Evolutionary conservation across 306 rosid genomes (phyloP).

Genomic region (Mucuna pruriens): DNA sequence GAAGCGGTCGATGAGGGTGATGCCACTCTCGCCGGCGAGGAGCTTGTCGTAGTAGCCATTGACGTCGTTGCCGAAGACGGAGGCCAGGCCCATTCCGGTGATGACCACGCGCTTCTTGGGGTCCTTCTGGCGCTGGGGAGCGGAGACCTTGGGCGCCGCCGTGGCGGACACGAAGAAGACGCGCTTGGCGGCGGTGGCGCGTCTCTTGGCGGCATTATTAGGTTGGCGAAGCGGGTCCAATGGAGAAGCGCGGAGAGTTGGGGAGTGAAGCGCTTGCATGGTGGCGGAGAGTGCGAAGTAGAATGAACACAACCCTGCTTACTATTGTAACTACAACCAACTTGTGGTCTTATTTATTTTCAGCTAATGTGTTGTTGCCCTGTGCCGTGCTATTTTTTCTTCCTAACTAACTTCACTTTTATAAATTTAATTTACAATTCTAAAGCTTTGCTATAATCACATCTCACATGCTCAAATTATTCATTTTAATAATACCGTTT

Average conservation of each 20-base stretch:
- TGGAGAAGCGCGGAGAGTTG: background rate
- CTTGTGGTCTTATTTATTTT: background rate
- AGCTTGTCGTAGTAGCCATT: constrained; percentile 82
- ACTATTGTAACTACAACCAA: background rate
- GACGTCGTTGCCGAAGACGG: constrained; percentile 88
- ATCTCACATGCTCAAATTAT: no score
- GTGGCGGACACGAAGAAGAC: constrained; percentile 61
- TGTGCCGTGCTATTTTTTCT: no score
- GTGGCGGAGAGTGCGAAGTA: constrained; percentile 10
- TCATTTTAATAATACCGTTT: no score
- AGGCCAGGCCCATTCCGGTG: constrained; percentile 88
- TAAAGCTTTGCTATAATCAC: no score
- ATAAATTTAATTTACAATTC: no score
- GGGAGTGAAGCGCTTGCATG: constrained; percentile 16
- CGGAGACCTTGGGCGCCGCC: constrained; percentile 45
- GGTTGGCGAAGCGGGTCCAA: background rate
- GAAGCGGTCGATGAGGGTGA: constrained; percentile 73
- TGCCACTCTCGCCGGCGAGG: constrained; percentile 88
- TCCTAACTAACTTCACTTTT: no score
- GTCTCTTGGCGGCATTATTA: background rate
- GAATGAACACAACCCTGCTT: background rate
- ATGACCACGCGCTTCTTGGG: constrained; percentile 96
- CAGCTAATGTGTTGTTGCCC: background rate
- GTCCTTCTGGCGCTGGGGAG: constrained; percentile 84
- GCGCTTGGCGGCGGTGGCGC: constrained; percentile 5